Conservation (phyloP, 179 eudicot genomes). For the Sideroxylon spinosum region DNA sequence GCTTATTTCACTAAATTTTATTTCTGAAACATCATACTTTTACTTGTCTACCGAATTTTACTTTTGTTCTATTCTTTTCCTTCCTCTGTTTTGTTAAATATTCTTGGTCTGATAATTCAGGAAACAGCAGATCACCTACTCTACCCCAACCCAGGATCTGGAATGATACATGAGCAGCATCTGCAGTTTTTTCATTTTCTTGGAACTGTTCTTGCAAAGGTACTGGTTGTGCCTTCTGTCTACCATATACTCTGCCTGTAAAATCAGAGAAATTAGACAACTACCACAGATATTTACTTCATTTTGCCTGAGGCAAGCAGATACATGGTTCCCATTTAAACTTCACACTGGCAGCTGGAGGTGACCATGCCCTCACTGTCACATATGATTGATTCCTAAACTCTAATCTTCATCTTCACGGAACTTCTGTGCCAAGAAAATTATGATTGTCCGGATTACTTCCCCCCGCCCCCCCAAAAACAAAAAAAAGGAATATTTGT, state of each 20-base stretch:
- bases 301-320: neutral
- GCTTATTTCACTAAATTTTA: neutral
- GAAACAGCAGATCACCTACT: slow-evolving; percentile 94
- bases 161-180: slow-evolving; percentile 86
- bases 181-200: slow-evolving; percentile 91
- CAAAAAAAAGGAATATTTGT: neutral
- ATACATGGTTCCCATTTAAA: neutral
- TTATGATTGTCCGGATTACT: neutral
- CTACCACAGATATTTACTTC: neutral
- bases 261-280: slow-evolving; percentile 1
- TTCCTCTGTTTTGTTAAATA: slow-evolving; percentile 9
- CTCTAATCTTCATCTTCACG: neutral
- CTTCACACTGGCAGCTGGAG: neutral
- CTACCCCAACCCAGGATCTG: slow-evolving; percentile 98
- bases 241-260: neutral
- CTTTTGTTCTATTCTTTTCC: neutral
- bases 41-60: neutral
- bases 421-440: neutral
- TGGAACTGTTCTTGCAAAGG: slow-evolving; percentile 94
- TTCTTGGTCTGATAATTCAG: slow-evolving; percentile 37
- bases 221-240: slow-evolving; percentile 22
- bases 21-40: neutral
- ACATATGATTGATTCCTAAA: neutral
- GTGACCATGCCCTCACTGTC: neutral
- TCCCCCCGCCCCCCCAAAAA: too few species aligned